Percentiles rank a stretch among this genome's conserved stretches.
phyloP scores from a whole-genome alignment of 2,329 filamentous ascomycete species.

The Drechslerella coelobrocha region DNA sequence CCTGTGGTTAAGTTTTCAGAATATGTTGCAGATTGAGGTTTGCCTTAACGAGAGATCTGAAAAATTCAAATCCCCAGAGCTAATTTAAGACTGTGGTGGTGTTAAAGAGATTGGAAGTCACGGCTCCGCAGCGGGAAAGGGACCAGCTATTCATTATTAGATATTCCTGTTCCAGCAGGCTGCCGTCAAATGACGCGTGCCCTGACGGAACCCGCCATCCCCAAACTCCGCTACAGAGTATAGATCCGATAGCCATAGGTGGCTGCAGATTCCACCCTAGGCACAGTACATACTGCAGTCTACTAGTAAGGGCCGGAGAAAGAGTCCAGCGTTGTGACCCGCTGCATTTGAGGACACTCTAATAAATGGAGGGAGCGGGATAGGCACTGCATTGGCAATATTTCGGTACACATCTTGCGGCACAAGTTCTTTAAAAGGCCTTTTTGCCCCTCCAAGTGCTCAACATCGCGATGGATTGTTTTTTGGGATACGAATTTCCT shows the following conservation, averaged over 20 bases:
- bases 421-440: constrained; percentile 35
- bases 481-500: constrained; percentile 17
- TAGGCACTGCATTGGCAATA: constrained; percentile 40
- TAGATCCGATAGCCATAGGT: constrained; percentile 50
- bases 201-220: constrained; percentile 47
- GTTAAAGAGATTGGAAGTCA: neutral
- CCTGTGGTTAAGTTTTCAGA: too few species aligned
- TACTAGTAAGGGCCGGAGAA: neutral
- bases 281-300: constrained; percentile 37
- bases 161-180: constrained; percentile 27
- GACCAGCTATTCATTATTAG: constrained; percentile 5
- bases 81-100: neutral
- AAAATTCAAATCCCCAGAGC: neutral
- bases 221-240: constrained; percentile 45
- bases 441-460: constrained; percentile 16
- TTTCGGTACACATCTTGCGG: neutral
- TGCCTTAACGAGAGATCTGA: neutral
- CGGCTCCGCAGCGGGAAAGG: neutral
- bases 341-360: constrained; percentile 38
- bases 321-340: constrained; percentile 6
- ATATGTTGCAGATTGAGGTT: too few species aligned
- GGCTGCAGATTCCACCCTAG: constrained; percentile 43
- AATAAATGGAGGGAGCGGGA: constrained; percentile 27
- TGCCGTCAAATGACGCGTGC: constrained; percentile 30
- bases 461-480: constrained; percentile 36